Percentiles rank a stretch among this genome's conserved stretches.
Evolutionary conservation across 495 filamentous ascomycete genomes (phyloP).

Genomic region (Staphylotrichum tortipilum): DNA sequence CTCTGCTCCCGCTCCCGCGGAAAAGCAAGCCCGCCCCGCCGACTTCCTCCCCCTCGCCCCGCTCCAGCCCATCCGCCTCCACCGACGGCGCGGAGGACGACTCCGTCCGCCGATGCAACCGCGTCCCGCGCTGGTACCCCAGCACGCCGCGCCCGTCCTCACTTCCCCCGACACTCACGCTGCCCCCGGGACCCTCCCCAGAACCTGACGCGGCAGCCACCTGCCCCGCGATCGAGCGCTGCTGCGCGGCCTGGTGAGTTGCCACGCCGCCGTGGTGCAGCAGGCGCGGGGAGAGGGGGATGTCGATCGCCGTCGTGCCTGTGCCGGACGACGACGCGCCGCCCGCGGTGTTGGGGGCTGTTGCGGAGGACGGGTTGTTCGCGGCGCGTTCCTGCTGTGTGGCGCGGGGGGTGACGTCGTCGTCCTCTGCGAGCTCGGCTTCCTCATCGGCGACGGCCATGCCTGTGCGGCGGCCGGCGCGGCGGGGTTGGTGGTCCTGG

Average conservation of each 20-base stretch:
- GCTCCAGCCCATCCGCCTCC: no score
- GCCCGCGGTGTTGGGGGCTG: background rate
- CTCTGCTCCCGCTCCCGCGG: background rate
- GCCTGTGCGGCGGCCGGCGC: conserved; percentile 12
- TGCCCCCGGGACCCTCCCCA: conserved; percentile 34
- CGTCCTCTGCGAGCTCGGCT: conserved; percentile 14
- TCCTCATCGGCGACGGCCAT: conserved; percentile 29
- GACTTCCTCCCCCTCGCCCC: no score
- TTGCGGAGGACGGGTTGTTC: conserved; percentile 57
- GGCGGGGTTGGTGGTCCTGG: conserved; percentile 9
- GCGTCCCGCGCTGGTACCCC: conserved; percentile 31
- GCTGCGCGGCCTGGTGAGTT: no score
- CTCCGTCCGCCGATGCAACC: no score
- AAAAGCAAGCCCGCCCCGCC: background rate
- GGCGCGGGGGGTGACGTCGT: conserved; percentile 27
- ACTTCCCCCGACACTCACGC: conserved; percentile 71
- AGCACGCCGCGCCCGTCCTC: conserved; percentile 49
- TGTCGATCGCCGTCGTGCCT: conserved; percentile 32
- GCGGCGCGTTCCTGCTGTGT: conserved; percentile 23
- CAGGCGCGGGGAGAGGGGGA: conserved; percentile 51
- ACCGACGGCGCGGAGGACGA: no score
- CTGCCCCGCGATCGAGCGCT: conserved; percentile 40
- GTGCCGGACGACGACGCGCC: conserved; percentile 43
- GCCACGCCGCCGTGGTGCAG: conserved; percentile 12
- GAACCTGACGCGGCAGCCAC: conserved; percentile 50